Conservation (phyloP, 225 moss, liverwort and hornwort genomes). For the Asterella californica region DNA sequence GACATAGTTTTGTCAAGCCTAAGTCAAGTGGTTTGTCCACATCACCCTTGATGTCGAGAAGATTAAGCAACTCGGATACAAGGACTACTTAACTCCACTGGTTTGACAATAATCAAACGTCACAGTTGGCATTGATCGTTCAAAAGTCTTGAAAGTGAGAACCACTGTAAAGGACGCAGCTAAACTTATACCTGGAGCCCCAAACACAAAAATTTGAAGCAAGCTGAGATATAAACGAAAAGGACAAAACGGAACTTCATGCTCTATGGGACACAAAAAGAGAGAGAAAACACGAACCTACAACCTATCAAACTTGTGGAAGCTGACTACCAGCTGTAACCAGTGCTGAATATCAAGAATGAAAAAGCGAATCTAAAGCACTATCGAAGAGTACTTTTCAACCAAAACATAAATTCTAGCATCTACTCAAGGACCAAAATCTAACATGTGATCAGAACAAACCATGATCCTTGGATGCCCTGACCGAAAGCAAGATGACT, state of each 20-base stretch:
- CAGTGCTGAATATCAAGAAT: background rate
- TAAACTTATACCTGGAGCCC: no score
- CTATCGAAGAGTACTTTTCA: background rate
- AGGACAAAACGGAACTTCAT: background rate
- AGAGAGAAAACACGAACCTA: background rate
- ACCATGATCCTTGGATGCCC: conserved; percentile 13
- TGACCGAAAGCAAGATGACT: conserved; percentile 4
- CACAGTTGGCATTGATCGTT: no score
- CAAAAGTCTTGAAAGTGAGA: no score
- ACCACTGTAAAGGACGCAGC: no score
- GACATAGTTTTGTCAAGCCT: no score
- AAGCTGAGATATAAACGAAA: background rate
- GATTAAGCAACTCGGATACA: no score
- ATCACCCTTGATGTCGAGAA: no score
- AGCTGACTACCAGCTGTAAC: background rate
- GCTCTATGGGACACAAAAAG: background rate
- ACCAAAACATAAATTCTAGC: background rate
- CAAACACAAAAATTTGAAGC: no score
- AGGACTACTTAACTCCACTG: no score
- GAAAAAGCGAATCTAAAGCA: background rate
- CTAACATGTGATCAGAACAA: conserved; percentile 19
- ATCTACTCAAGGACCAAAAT: conserved; percentile 5
- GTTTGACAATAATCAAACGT: no score
- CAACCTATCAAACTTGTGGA: background rate
- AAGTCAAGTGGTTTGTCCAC: no score